Conservation (phyloP, 208 protist genomes). For the Lotmaria passim region DNA sequence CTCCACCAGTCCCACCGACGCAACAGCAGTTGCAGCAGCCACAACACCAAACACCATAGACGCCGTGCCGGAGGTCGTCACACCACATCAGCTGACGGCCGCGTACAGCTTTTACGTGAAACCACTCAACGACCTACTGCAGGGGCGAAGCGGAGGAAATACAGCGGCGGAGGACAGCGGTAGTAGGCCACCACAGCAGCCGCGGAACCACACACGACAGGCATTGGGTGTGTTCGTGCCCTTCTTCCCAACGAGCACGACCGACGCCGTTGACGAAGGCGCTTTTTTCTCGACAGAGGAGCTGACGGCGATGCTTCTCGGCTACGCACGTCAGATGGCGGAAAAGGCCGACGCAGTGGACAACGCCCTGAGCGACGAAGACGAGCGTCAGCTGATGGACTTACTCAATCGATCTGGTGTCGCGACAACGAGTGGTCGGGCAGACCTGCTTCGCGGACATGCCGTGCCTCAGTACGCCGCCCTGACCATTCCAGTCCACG, state of each 20-base stretch:
- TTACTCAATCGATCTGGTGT: not conserved
- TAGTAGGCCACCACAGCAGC: no score
- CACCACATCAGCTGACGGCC: constrained; percentile 12
- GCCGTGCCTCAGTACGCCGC: constrained; percentile 58
- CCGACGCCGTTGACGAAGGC: constrained; percentile 17
- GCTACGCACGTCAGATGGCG: constrained; percentile 66
- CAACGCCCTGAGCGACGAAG: constrained; percentile 42
- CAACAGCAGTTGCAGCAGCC: not conserved
- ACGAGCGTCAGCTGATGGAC: constrained; percentile 19
- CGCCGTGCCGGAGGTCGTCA: no score
- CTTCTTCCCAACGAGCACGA: constrained; percentile 7
- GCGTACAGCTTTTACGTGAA: constrained; percentile 24
- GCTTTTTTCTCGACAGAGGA: constrained; percentile 76
- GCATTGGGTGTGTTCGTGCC: constrained; percentile 25
- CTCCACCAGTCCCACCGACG: not conserved
- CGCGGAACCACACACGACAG: no score
- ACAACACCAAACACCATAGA: not conserved
- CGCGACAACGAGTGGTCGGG: no score
- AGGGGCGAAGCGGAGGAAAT: not conserved
- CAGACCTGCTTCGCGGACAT: not conserved
- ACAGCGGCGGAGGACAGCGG: not conserved
- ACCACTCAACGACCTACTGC: constrained; percentile 8
- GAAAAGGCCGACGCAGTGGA: constrained; percentile 49
- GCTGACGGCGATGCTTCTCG: constrained; percentile 87
- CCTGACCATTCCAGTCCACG: constrained; percentile 76